Evolutionary conservation across 208 protist genomes (phyloP).

Genomic region (Tritrichomonas foetus): DNA sequence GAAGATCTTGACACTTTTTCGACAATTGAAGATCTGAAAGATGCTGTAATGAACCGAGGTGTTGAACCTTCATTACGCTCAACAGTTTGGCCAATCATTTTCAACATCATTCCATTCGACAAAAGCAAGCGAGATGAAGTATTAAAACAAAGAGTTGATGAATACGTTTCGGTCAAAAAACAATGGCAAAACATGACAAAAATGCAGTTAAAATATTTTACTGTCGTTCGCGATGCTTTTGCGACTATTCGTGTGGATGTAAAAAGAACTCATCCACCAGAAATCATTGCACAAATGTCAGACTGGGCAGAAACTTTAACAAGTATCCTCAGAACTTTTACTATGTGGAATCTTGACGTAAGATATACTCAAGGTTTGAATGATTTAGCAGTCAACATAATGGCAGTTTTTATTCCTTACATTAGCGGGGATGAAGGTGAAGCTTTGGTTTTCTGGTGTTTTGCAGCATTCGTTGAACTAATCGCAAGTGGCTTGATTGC

Average conservation of each 20-base stretch:
- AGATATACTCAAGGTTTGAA: constrained; percentile 20
- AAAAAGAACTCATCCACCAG: neutral
- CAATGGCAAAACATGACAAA: constrained; percentile 12
- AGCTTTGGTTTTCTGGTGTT: constrained; percentile 33
- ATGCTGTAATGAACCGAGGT: neutral
- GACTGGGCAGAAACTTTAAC: neutral
- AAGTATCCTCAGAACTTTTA: neutral
- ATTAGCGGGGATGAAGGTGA: neutral
- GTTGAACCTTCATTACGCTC: neutral
- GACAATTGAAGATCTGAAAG: neutral
- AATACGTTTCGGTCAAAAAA: neutral
- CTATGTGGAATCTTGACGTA: constrained; percentile 4
- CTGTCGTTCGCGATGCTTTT: neutral
- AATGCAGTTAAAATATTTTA: neutral
- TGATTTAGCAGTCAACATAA: neutral
- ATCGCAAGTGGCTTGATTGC: constrained; percentile 28
- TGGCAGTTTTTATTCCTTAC: neutral
- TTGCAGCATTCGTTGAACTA: constrained; percentile 7
- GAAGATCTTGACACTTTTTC: neutral
- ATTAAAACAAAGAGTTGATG: neutral
- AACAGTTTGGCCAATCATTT: neutral
- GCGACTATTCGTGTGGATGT: neutral
- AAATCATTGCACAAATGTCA: neutral
- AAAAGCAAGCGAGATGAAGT: neutral
- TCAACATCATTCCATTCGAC: neutral